phyloP scores from a whole-genome alignment of 2,329 filamentous ascomycete genomes.

The Botrytis cinerea region DNA sequence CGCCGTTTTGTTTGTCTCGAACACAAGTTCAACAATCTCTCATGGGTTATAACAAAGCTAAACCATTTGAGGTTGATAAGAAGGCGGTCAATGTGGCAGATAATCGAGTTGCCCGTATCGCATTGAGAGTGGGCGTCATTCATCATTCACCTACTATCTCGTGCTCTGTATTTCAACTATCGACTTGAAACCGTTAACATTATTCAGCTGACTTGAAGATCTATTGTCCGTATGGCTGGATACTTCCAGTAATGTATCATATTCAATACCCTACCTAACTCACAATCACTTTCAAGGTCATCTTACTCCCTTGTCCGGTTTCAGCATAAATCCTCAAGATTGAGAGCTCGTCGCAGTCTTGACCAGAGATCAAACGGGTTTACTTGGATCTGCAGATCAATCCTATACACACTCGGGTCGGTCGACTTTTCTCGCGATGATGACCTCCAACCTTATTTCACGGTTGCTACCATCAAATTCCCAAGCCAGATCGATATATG shows the following conservation, averaged over 20 bases:
- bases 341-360: slow-evolving; percentile 28
- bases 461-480: slow-evolving; percentile 40
- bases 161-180: slow-evolving; percentile 17
- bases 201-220: slow-evolving; percentile 13
- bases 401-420: not conserved
- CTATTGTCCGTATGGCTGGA: slow-evolving; percentile 11
- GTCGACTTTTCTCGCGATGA: slow-evolving; percentile 32
- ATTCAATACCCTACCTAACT: slow-evolving; percentile 3
- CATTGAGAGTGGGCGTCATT: not conserved
- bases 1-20: slow-evolving; percentile 3
- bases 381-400: not conserved
- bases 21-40: slow-evolving; percentile 2
- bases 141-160: slow-evolving; percentile 19
- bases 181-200: slow-evolving; percentile 17
- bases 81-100: slow-evolving; percentile 20
- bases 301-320: slow-evolving; percentile 31
- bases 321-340: slow-evolving; percentile 26
- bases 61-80: slow-evolving; percentile 15
- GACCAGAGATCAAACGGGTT: not conserved
- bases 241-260: slow-evolving; percentile 5
- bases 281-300: slow-evolving; percentile 10
- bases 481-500: slow-evolving; percentile 42
- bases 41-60: not conserved
- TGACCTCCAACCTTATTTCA: slow-evolving; percentile 42
- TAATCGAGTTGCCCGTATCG: slow-evolving; percentile 5